Evolutionary conservation across 495 filamentous ascomycete species (phyloP).

Genomic region (Chaetomium tenue): DNA sequence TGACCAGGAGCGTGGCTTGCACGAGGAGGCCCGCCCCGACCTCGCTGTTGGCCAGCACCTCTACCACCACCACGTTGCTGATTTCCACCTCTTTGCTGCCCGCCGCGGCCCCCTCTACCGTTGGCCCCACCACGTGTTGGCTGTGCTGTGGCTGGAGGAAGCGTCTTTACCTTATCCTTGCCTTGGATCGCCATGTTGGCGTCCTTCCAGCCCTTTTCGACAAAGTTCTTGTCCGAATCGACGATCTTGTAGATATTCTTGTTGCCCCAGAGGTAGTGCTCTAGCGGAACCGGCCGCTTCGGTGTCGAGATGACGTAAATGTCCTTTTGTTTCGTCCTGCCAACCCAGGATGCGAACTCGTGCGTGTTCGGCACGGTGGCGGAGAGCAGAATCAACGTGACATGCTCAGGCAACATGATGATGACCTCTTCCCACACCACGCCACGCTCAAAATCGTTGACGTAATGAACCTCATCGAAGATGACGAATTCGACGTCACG

Average conservation of each 20-base stretch:
- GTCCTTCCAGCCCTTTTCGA: constrained; percentile 91
- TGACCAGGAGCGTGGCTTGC: constrained; percentile 66
- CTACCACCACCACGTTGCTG: constrained; percentile 55
- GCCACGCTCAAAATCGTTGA: constrained; percentile 94
- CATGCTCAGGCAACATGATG: constrained; percentile 97
- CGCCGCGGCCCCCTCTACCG: constrained; percentile 53
- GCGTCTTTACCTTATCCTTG: constrained; percentile 69
- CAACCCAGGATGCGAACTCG: constrained; percentile 98
- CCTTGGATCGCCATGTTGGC: constrained; percentile 80
- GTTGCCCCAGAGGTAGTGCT: constrained; percentile 93
- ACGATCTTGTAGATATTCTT: constrained; percentile 95
- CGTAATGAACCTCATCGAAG: constrained; percentile 98
- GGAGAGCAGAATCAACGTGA: constrained; percentile 90
- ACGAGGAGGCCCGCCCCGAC: constrained; percentile 57
- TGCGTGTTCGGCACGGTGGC: constrained; percentile 96
- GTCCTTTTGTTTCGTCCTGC: constrained; percentile 95
- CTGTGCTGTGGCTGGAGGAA: constrained; percentile 43
- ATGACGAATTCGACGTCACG: constrained; percentile 98
- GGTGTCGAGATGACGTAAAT: constrained; percentile 98
- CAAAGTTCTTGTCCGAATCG: constrained; percentile 82
- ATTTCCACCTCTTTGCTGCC: constrained; percentile 56
- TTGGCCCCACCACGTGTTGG: constrained; percentile 48
- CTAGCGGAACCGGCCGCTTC: constrained; percentile 89
- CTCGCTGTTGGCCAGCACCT: constrained; percentile 56
- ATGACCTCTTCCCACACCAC: constrained; percentile 99